Evolutionary conservation across 2,329 filamentous ascomycete species (phyloP), one percentile per base, ranked within the genome.

Genomic region (Elsinoe batatas): DNA sequence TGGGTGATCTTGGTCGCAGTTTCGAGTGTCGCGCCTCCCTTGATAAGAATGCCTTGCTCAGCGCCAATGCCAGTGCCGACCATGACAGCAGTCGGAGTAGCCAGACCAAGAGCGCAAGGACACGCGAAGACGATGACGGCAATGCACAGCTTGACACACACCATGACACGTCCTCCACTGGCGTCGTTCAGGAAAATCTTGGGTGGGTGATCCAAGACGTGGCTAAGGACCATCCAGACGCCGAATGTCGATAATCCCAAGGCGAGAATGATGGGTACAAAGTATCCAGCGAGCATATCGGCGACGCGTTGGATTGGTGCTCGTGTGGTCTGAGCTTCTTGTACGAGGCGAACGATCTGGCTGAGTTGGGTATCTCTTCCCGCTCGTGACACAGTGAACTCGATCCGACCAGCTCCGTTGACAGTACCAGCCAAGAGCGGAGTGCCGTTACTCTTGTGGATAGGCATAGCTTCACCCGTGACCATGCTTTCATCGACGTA

Each of bases 401-500:
- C 93, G 37, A 96, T 76, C 47, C 91, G 84, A 2, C 93, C 93
- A 60, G 91, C 86, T 20, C 91, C 89, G 67, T 98, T 98, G 65
- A 98, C 91, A 1, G 93, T 97, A 30, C 93, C 93, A 51, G 90
- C 93, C 68, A 97, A 93, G 57, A 98, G 75, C 42, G 81, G 72
- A 62, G 83, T 83, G 7, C 87, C 89, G 64, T 88, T 85, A 62
- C 81, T 84, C 73, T 98, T 98, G 64, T 89, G 83, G 35, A 97
- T 90, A 0, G 93, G 91, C 80, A 96, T 91, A 2, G 93, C 87
- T 73, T 98, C 93, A 61, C 93, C 93, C 5, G 93, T 98, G 49
- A 98, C 91, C 91, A 97, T 97, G 67, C 90, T 95, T 72, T 98
- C 93, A 62, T 98, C 90, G 18, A 96, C 82, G 65, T 94, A 95